Evolutionary conservation across 345 rosid species (phyloP).

Genomic region (Erucastrum elatum): DNA sequence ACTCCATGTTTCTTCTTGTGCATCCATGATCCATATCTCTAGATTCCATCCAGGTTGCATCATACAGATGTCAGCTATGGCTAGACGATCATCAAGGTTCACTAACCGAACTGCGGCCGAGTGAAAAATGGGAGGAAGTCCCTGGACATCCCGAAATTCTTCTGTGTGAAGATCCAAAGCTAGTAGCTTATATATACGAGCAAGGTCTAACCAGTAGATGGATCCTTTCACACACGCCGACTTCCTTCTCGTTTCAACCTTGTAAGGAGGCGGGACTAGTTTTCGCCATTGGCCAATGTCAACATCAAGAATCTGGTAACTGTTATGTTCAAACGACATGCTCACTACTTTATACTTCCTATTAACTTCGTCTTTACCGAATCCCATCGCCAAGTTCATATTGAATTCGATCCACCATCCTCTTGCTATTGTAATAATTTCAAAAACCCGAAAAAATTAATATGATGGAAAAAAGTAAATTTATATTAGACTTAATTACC

Average conservation of each 20-base stretch:
- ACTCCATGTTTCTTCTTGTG: background rate
- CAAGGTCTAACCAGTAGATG: background rate
- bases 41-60: background rate
- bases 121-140: background rate
- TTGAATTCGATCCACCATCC: background rate
- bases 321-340: background rate
- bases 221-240: background rate
- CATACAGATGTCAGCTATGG: background rate
- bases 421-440: background rate
- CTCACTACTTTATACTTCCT: constrained; percentile 20
- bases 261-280: background rate
- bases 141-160: background rate
- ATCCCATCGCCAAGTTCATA: background rate
- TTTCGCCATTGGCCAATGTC: constrained; percentile 17
- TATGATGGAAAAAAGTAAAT: background rate
- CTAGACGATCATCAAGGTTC: constrained; percentile 7
- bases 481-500: background rate
- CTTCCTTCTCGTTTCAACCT: background rate
- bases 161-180: constrained; percentile 3
- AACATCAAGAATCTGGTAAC: constrained; percentile 6
- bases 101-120: background rate
- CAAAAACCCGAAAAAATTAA: background rate
- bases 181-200: background rate
- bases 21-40: background rate
- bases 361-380: background rate